Conservation (phyloP, 1,139 yeast species). For the Pichia sp. region DNA sequence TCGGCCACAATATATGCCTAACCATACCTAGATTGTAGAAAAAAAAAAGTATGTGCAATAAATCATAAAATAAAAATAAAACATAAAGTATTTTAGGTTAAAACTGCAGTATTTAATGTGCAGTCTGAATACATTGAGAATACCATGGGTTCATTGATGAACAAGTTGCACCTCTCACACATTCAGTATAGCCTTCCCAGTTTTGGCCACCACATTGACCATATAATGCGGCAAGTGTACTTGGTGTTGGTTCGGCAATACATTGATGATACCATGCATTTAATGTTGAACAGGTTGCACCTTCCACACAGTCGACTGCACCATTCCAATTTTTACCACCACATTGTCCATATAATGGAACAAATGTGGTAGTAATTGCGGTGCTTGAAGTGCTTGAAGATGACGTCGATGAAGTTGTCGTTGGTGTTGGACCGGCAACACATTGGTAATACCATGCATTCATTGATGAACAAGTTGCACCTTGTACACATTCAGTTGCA, state of each 20-base stretch:
- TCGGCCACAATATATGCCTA: no score
- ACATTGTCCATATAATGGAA: slow-evolving; percentile 14
- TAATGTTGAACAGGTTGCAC: slow-evolving; percentile 12
- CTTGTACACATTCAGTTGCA: slow-evolving; percentile 11
- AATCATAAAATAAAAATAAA: not conserved
- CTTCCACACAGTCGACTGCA: slow-evolving; percentile 11
- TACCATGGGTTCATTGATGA: slow-evolving; percentile 12
- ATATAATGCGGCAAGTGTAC: slow-evolving; percentile 4
- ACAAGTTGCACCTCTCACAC: slow-evolving; percentile 7
- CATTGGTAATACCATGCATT: slow-evolving; percentile 16
- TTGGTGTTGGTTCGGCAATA: slow-evolving; percentile 7
- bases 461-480: slow-evolving; percentile 11
- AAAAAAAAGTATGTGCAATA: not conserved
- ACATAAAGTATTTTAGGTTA: not conserved
- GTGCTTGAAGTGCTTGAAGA: not conserved
- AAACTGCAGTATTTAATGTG: not conserved
- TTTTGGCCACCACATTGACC: slow-evolving; percentile 16
- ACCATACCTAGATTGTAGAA: no score
- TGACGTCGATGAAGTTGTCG: not conserved
- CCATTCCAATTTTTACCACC: slow-evolving; percentile 17
- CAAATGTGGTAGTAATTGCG: not conserved
- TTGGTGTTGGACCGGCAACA: slow-evolving; percentile 6
- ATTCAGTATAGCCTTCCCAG: slow-evolving; percentile 10
- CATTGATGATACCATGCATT: slow-evolving; percentile 16
- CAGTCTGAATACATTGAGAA: slow-evolving; percentile 11